phyloP scores from a whole-genome alignment of 805 yeast species.

The Cyberlindnera amylophila region DNA sequence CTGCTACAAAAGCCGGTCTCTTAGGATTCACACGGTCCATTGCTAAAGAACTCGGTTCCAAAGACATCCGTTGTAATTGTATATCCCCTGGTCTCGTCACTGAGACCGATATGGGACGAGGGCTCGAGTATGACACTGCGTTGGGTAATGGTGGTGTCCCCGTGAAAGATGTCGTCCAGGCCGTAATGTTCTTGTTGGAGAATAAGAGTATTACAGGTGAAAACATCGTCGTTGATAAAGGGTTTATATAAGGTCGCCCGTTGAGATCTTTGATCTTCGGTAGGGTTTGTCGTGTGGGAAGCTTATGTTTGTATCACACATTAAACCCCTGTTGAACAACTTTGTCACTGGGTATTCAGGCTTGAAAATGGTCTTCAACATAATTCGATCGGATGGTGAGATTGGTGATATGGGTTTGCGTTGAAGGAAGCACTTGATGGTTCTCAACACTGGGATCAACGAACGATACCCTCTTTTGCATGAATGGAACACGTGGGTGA shows the following conservation, averaged over 20 bases:
- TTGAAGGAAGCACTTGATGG: slow-evolving; percentile 11
- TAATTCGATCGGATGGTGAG: slow-evolving; percentile 1
- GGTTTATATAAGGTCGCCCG: slow-evolving; percentile 16
- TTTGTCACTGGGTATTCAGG: slow-evolving; percentile 2
- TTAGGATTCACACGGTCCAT: slow-evolving; percentile 56
- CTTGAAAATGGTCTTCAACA: slow-evolving; percentile 10
- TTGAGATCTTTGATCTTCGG: slow-evolving; percentile 8
- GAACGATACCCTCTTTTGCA: slow-evolving; percentile 13
- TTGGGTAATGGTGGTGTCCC: slow-evolving; percentile 19
- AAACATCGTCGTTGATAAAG: slow-evolving; percentile 30
- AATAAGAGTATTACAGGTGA: slow-evolving; percentile 30
- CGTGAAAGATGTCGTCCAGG: slow-evolving; percentile 23
- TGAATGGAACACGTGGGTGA: slow-evolving; percentile 6
- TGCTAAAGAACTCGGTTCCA: slow-evolving; percentile 54
- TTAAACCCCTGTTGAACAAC: not conserved
- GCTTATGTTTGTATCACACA: not conserved
- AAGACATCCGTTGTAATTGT: slow-evolving; percentile 56
- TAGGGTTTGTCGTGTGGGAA: not conserved
- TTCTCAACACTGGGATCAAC: slow-evolving; percentile 15
- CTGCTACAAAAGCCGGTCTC: slow-evolving; percentile 70
- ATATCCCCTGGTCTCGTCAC: slow-evolving; percentile 63
- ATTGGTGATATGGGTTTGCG: not conserved
- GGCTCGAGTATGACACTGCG: slow-evolving; percentile 19
- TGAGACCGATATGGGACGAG: slow-evolving; percentile 57
- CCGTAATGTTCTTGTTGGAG: slow-evolving; percentile 22